Evolutionary conservation across 2,329 filamentous ascomycete genomes (phyloP), one percentile per base, ranked within the genome.

Genomic region (Coleophoma eucalyptorum): DNA sequence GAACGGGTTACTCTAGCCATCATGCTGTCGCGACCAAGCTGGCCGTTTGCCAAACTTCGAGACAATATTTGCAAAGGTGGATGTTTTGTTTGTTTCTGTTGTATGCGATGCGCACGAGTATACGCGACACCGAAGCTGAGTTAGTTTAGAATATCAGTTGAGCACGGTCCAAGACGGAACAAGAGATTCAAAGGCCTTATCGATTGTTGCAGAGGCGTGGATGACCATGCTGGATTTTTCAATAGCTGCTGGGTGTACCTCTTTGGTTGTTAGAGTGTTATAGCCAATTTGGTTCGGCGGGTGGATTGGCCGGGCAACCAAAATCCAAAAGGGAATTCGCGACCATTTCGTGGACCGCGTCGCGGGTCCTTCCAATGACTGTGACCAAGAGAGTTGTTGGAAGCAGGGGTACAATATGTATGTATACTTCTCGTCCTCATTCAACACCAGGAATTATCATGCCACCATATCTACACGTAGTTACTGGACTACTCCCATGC

Each of bases 1-100:
- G 64, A 65, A 34, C 63, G 55, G 37, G 64, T 65, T 37, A 62
- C 56, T 58, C 64, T 57, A 55, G 62, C 51, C 65, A 66, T 66
- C 43, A 50, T 62, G 43, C 42, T 53, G 52, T 46, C 50, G 33
- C 20, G 21, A 35, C 8, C 18, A 35, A 37, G 44, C 8, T 16
- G 37, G 35, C 15, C 35, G n/a, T n/a, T n/a, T n/a, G n/a, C n/a
- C 26, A 7, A 26, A 26, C 10, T 26, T 26, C 26, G 26, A 26
- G 26, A 7, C 26, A 26, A 26, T 26, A 26, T 7, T 5, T 26
- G n/a, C 26, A 26, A 26, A 26, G 4, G 26, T 26, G 15, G 34
- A 44, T 11, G 42, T 26, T 26, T 26, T 26, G 26, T 26, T 26
- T 26, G 26, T 26, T 26, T 26, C 26, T 26, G 26, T 8, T 7